Evolutionary conservation across 306 rosid species (phyloP), one percentile per base, ranked within the genome.

Genomic region (Gastrolobium bilobum): DNA sequence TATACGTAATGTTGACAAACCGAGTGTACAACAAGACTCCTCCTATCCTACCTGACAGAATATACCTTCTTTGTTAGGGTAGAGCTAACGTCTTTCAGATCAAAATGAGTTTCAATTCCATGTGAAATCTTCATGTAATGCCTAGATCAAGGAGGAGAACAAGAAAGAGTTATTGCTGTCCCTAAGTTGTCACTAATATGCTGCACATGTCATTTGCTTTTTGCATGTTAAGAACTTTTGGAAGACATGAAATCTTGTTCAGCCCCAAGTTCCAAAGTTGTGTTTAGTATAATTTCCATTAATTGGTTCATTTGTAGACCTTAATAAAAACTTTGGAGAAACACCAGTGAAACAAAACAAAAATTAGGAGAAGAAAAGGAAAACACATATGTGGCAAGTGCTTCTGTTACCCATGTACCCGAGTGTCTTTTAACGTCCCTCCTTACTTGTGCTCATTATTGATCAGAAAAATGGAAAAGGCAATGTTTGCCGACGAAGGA

Each of bases 351-450:
- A 46, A 30, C 29, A 11, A 52, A 76, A 64, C 73, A 37, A 51
- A 53, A 31, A 53, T 29, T 65, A 77, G 81, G 81, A 60, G 8
- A 5, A 40, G 81, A 53, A 77, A 65, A 37, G 2, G 73, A 52
- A 76, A 52, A 63, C 20, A 50, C 81, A 52, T 51, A 10, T 51
- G 3, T 10, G n/a, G 63, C n/a, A 76, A 76, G 81, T 76, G 81
- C 65, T 51, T 50, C 7, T 30, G 33, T 15, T 68, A 48, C 34
- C 64, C 67, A 26, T 42, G 26, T 73, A 42, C 77, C 31, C 29
- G 0, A 56, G 44, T 73, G 30, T 38, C 56, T 3, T 72, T 56
- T 40, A 15, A 20, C 26, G 53, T 63, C 34, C 59, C 39, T 54
- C n/a, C n/a, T 54, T n/a, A 35, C n/a, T 53, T 3, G 7, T 77